Base-by-base conservation (phyloP, 164 flowering plant species). In the Magnolia officinalis region DNA sequence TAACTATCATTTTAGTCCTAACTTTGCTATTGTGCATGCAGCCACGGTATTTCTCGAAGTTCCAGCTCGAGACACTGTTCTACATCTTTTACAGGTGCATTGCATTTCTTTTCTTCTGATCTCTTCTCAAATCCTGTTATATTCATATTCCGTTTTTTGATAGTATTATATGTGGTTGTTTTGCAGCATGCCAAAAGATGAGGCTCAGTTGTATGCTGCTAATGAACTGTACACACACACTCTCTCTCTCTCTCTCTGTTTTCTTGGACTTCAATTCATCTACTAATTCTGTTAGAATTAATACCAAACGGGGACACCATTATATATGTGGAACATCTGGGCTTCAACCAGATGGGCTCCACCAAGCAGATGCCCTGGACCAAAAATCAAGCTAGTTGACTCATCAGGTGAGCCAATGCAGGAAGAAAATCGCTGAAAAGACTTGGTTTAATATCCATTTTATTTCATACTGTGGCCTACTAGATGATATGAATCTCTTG, bases 171-270 rank as follows among this genome's bases (percentile, higher is more conserved):
- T 16, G 75, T 63, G 67, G 72, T 1, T 74, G 51, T 18, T 8
- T 64, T 86, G 80, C 94, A 96, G 99, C 86, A 94, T 96, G 98
- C 99, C 99, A 2, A 96, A 84, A 83, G 99, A 96, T 77, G 98
- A 96, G 85, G 97, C 95, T 21, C 99, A 96, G 80, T 78, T 96
- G 78, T 91, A 87, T 77, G 97, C 98, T 65, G 95, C 99, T 18
- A 85, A 90, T 87, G 98, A 94, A 85, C 87, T 94, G 99, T 94
- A 94, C 76, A n/a, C n/a, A n/a, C n/a, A n/a, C n/a, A n/a, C 18
- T 20, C 23, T 63, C 21, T 63, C 66, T 18, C 23, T 64, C 21
- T 19, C 67, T 64, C 67, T 64, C 26, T 59, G 63, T 59, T 59
- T 59, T 13, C 14, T 59, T 37, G 45, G 45, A 37, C 45, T 26